Percentiles rank a stretch among this genome's conserved stretches.
Conservation (phyloP, 1,284 basidiomycete species). For the Irpex sp. region DNA sequence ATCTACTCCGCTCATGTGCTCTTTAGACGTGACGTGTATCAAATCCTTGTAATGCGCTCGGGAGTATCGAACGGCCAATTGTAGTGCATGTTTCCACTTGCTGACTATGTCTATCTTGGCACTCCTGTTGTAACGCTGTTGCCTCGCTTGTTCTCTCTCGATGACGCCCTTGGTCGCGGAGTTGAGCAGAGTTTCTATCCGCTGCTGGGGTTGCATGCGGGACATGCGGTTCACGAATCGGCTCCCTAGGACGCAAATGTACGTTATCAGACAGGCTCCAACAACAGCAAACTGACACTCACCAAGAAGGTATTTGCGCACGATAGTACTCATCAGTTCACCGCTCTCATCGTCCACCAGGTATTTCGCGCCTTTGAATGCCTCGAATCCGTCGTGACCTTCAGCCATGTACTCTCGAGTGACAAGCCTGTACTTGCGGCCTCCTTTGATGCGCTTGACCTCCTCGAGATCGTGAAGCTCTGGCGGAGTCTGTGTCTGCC, state of each 20-base stretch:
- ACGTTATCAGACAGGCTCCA: background rate
- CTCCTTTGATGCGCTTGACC: conserved; percentile 51
- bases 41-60: conserved; percentile 56
- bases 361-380: conserved; percentile 64
- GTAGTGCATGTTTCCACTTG: conserved; percentile 48
- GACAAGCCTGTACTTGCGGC: conserved; percentile 71
- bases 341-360: conserved; percentile 87
- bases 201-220: conserved; percentile 31
- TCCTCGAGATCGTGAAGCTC: conserved; percentile 41
- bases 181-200: conserved; percentile 31
- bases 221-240: conserved; percentile 65
- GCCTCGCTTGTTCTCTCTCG: conserved; percentile 36
- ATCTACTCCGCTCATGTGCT: conserved; percentile 80
- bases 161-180: conserved; percentile 41
- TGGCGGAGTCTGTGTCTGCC: conserved; percentile 5
- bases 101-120: conserved; percentile 27
- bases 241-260: conserved; percentile 41
- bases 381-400: conserved; percentile 79
- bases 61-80: conserved; percentile 46
- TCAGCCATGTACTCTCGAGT: conserved; percentile 76
- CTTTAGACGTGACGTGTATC: conserved; percentile 55
- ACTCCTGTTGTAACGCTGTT: conserved; percentile 21
- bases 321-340: conserved; percentile 76
- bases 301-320: conserved; percentile 87
- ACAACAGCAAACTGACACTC: conserved; percentile 20